Base-by-base conservation (phyloP, 495 filamentous ascomycete species). In the Jackrogersella minutella region DNA sequence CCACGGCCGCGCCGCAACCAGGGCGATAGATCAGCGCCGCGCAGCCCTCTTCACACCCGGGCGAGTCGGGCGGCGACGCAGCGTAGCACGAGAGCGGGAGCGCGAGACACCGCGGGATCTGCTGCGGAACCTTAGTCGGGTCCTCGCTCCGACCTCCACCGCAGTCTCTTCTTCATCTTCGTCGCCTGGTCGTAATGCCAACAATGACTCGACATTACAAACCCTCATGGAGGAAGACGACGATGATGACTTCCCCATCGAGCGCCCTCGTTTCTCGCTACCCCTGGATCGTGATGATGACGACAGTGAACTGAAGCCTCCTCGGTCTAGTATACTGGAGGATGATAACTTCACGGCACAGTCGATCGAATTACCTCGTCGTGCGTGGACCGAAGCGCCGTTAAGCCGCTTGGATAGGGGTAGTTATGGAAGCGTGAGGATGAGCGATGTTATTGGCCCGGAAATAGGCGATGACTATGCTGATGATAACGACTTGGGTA, bases 41-140 rank as follows among this genome's bases (percentile, higher is more conserved):
- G 85, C 88, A n/a, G 89, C 88, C n/a, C 84, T 82, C 31, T 76
- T 88, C 59, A 93, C 91, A 0, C 90, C 91, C 22, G 88, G 84
- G 21, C 81, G 85, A n/a, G 81, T 85, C 51, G 64, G 64, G 7
- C 84, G 90, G 2, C 80, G 91, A 51, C 83, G 83, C 56, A 93
- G 89, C 65, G 80, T 85, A 17, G 64, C 51, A 5, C 82, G 87
- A 37, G 79, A 88, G 61, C 66, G 64, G 0, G 87, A 89, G 70
- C 84, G 91, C 41, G 91, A 93, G 74, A 92, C 91, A 5, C 90
- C 90, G 5, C 86, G 90, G 54, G 88, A 93, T 71, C 79, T 87
- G 17, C 72, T 94, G 26, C 82, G 86, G 24, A 85, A 87, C 53
- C 79, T 95, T 8, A 88, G 89, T 52, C 85, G 80, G 76, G 80